phyloP scores from a whole-genome alignment of 768 basidiomycete species.

The Termitomyces heimii region DNA sequence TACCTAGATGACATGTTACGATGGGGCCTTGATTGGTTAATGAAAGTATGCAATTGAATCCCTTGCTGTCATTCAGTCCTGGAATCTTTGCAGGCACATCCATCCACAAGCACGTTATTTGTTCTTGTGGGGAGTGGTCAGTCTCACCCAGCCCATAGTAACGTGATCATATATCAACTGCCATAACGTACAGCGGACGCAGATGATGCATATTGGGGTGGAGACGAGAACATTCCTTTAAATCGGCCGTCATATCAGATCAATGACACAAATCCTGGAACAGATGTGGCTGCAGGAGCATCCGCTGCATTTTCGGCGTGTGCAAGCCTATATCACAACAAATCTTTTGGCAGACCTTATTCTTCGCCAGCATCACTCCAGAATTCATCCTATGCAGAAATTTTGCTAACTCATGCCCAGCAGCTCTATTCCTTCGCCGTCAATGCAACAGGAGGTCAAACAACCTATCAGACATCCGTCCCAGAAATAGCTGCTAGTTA shows the following conservation, averaged over 20 bases:
- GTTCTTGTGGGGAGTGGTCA: constrained; percentile 70
- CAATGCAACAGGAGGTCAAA: constrained; percentile 53
- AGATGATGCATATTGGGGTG: constrained; percentile 87
- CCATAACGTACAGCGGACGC: constrained; percentile 33
- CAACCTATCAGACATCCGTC: constrained; percentile 64
- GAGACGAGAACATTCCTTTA: constrained; percentile 69
- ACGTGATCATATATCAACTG: constrained; percentile 1
- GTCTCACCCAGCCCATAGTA: constrained; percentile 10
- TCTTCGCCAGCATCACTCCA: constrained; percentile 60
- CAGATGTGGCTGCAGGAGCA: constrained; percentile 80
- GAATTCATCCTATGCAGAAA: constrained; percentile 67
- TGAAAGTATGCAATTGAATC: constrained; percentile 51
- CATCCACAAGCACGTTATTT: constrained; percentile 62
- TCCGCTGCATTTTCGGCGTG: constrained; percentile 88
- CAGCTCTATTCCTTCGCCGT: constrained; percentile 74
- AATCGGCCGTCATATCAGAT: constrained; percentile 76
- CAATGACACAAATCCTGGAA: constrained; percentile 77
- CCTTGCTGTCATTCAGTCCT: neutral
- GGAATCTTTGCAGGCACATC: constrained; percentile 61
- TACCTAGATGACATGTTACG: constrained; percentile 91
- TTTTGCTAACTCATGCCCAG: constrained; percentile 68
- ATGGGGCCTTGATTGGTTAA: constrained; percentile 90
- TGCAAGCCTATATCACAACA: constrained; percentile 71
- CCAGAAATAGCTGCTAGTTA: constrained; percentile 62
- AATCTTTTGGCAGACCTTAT: constrained; percentile 41